Evolutionary conservation across 768 basidiomycete species (phyloP).

Genomic region (Trametes sanguinea): DNA sequence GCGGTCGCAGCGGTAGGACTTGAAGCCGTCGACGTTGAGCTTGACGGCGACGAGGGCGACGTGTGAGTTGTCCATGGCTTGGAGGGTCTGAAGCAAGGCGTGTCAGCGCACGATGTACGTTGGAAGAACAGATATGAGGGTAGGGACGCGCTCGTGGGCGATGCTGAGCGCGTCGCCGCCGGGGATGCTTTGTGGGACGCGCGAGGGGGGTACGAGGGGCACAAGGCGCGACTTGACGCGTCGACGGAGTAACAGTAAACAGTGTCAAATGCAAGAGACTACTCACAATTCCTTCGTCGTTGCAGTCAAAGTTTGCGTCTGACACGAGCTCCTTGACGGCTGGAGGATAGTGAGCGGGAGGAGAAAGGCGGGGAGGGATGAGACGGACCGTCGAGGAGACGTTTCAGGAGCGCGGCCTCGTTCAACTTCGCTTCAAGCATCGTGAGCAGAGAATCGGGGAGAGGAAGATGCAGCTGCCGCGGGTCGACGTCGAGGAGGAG

Average conservation of each 20-base stretch:
- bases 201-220: too few species aligned
- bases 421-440: constrained; percentile 90
- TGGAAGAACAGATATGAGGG: not conserved
- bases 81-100: constrained; percentile 57
- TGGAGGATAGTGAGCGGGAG: constrained; percentile 34
- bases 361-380: not conserved
- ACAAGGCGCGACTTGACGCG: too few species aligned
- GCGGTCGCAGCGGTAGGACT: constrained; percentile 89
- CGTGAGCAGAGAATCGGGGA: not conserved
- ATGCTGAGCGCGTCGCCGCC: too few species aligned
- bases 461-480: not conserved
- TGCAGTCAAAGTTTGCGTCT: constrained; percentile 97
- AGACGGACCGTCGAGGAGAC: constrained; percentile 83
- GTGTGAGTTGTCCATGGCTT: constrained; percentile 99
- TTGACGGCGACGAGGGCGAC: constrained; percentile 94
- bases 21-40: constrained; percentile 78
- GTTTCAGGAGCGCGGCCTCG: constrained; percentile 88
- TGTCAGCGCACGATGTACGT: not conserved
- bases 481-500: too few species aligned
- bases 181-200: too few species aligned
- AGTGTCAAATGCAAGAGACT: not conserved
- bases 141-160: too few species aligned
- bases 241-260: too few species aligned
- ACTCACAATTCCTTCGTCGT: constrained; percentile 86
- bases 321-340: constrained; percentile 97